Evolutionary conservation across 768 basidiomycete genomes (phyloP), one percentile per base, ranked within the genome.

Genomic region (Termitomyces sp.): DNA sequence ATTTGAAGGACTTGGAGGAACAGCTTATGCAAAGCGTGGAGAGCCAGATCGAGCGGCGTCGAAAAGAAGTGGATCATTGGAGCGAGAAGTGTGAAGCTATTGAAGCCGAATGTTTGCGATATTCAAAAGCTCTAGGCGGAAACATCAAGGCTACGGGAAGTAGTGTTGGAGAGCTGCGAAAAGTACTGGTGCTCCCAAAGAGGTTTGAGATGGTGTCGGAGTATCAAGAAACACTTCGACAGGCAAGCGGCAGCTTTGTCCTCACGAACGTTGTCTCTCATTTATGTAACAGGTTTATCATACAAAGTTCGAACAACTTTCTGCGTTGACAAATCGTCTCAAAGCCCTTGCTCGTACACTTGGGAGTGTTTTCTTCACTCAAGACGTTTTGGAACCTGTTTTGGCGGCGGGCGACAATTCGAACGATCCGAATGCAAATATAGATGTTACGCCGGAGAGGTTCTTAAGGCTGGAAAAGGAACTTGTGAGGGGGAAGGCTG

Each of bases 381-480:
- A 66, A 10, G 89, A 91, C 56, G 71, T 86, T 16, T 62, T 84
- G 17, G 79, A 81, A 55, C 76, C 79, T 21, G 68, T 69, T 0
- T 64, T 71, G 16, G 80, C 79, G 2, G 53, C 61, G 7, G 80
- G 76, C 8, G 80, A 82, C 56, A 66, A 67, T 51, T 52, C 56
- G 19, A 55, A 69, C 3, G 74, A 76, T 37, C 58, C 67, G 2
- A 68, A 72, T 32, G 73, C 79, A 5, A 77, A 81, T 63, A 76
- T 81, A 23, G 89, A 94, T 63, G 89, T 94, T 16, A 86, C 85
- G 11, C 86, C 88, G 0, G 91, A 94, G 61, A 80, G 89, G 12
- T 91, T 95, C 65, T 78, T 83, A 45, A 86, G 76, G 63, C 74
- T 95, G 5, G 91, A 94, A 76, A 88, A 89, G 67, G 91, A 94